phyloP scores from a whole-genome alignment of 139 green algal genomes.

The Volvox reticuliferus region DNA sequence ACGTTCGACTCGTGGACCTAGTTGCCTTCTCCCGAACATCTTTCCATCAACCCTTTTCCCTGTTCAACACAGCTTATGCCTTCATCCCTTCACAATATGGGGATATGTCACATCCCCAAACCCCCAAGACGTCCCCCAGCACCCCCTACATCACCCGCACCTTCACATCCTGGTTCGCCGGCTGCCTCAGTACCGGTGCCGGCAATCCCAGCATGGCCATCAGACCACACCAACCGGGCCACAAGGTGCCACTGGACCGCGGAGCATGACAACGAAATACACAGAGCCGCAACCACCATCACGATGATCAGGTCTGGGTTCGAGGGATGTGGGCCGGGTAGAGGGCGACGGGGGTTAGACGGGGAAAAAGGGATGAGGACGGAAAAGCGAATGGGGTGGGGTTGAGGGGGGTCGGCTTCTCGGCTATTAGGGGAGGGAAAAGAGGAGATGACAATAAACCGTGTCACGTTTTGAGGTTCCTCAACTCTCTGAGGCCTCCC shows the following conservation, averaged over 20 bases:
- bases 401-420: too few species aligned
- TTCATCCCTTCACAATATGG: background rate
- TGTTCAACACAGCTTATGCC: background rate
- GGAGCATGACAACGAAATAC: background rate
- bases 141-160: background rate
- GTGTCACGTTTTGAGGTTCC: too few species aligned
- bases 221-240: background rate
- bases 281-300: conserved; percentile 40
- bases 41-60: background rate
- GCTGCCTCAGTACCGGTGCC: conserved; percentile 15
- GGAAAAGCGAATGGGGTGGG: too few species aligned
- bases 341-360: background rate
- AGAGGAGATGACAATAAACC: too few species aligned
- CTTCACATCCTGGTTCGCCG: conserved; percentile 34
- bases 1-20: too few species aligned
- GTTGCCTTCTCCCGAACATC: background rate
- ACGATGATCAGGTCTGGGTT: conserved; percentile 33
- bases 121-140: background rate
- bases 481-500: too few species aligned
- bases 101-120: too few species aligned
- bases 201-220: conserved; percentile 45
- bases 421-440: too few species aligned
- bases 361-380: too few species aligned
- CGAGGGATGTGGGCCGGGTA: background rate
- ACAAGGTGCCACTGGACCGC: conserved; percentile 8